These are phyloP conservation scores for Vitis hybrid DNA, from an alignment of 177 flowering plant species.

Conservation along the genomic window DNA sequence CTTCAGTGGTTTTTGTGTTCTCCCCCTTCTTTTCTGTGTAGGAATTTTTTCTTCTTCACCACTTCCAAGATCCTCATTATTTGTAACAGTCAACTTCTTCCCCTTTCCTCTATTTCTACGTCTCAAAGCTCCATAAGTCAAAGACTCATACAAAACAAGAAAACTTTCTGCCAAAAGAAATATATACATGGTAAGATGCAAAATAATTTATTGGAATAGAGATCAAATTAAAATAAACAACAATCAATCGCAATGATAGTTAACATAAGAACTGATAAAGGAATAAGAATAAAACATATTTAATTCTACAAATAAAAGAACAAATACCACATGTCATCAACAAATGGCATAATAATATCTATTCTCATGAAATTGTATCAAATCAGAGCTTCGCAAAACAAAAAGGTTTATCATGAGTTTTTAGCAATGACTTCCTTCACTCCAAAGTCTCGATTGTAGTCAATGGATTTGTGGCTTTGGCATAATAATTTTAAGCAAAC, in stretches of 20 bases:
- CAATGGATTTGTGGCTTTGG: too few species aligned
- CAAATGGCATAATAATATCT: too few species aligned
- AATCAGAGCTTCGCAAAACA: too few species aligned
- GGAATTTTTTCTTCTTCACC: conserved; percentile 52
- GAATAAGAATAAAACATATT: too few species aligned
- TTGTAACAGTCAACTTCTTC: conserved; percentile 30
- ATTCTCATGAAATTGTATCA: too few species aligned
- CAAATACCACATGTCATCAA: too few species aligned
- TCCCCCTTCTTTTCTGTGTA: conserved; percentile 40
- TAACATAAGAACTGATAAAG: not conserved
- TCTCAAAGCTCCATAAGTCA: conserved; percentile 5
- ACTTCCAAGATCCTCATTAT: conserved; percentile 37
- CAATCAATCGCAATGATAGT: not conserved
- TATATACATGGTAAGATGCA: not conserved
- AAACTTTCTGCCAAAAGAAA: conserved; percentile 17
- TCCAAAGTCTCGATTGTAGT: too few species aligned
- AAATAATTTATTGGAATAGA: too few species aligned
- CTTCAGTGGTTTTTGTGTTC: conserved; percentile 36
- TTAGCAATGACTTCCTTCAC: too few species aligned
- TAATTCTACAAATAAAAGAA: too few species aligned
- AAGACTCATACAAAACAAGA: conserved; percentile 11
- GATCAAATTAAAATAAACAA: not conserved
- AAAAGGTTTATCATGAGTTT: too few species aligned
- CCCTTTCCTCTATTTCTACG: conserved; percentile 49
- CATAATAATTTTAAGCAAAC: too few species aligned